A percentile compares a stretch with the other conserved stretches of the same genome.
Evolutionary conservation across 257 asterid genomes (phyloP).

Genomic region (Solanum habrochaites): DNA sequence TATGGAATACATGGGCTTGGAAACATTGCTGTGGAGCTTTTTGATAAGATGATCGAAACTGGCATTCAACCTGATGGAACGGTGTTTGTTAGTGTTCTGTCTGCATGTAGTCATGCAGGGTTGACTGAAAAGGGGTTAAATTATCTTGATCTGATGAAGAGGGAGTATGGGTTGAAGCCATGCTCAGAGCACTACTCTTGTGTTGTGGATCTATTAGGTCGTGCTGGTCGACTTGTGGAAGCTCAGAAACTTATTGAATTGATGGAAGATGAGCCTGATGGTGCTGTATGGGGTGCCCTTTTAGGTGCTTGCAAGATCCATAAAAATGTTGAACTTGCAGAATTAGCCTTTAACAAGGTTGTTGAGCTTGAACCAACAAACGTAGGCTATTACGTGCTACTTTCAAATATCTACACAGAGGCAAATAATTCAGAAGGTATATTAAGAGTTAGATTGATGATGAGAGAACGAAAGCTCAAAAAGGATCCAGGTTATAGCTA

Average conservation of each 20-base stretch:
- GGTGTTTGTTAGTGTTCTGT: constrained; percentile 52
- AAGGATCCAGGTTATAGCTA: constrained; percentile 90
- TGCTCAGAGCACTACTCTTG: constrained; percentile 71
- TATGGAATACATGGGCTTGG: constrained; percentile 90
- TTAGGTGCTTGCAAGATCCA: constrained; percentile 90
- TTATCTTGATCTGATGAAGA: constrained; percentile 59
- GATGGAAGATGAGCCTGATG: constrained; percentile 68
- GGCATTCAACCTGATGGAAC: constrained; percentile 61
- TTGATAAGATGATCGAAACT: constrained; percentile 51
- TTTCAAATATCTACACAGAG: constrained; percentile 59
- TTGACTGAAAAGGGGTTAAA: constrained; percentile 54
- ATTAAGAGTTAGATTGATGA: constrained; percentile 52
- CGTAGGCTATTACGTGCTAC: constrained; percentile 66
- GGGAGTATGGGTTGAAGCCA: constrained; percentile 36
- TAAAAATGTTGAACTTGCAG: constrained; percentile 58
- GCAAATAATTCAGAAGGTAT: constrained; percentile 44
- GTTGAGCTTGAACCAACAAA: constrained; percentile 70
- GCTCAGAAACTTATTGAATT: constrained; percentile 43
- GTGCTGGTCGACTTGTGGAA: constrained; percentile 67
- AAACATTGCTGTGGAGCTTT: constrained; percentile 49
- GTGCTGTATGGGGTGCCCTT: constrained; percentile 97
- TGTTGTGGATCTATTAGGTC: constrained; percentile 72
- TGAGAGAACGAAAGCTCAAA: constrained; percentile 53
- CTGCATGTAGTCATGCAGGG: constrained; percentile 90
- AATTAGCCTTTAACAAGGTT: constrained; percentile 60